These are phyloP conservation scores for Trichoderma sp. DNA, from an alignment of 2,329 filamentous ascomycete species.

Conservation along the genomic window DNA sequence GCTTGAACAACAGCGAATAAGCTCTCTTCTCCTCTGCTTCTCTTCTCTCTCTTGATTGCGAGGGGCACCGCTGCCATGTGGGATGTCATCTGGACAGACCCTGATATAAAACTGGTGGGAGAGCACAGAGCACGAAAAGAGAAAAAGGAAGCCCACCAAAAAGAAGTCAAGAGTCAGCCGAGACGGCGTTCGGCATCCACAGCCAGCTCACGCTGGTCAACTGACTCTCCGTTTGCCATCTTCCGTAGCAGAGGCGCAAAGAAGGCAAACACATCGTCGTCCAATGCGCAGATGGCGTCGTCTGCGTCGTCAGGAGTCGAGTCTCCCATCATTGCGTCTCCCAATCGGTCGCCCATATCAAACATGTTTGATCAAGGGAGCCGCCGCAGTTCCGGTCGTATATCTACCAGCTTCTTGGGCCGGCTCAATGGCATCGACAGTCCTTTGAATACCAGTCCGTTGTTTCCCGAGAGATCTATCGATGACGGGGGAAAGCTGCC, in stretches of 20 bases:
- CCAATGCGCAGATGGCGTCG: slow-evolving; percentile 22
- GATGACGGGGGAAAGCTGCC: neutral
- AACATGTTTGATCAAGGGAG: slow-evolving; percentile 27
- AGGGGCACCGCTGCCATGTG: slow-evolving; percentile 44
- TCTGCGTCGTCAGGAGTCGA: slow-evolving; percentile 26
- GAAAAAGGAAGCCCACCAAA: slow-evolving; percentile 24
- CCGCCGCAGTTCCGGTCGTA: slow-evolving; percentile 26
- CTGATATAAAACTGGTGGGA: slow-evolving; percentile 50
- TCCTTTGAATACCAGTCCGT: neutral
- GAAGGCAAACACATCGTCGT: slow-evolving; percentile 24
- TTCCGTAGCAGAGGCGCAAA: slow-evolving; percentile 40
- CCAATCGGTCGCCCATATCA: slow-evolving; percentile 27
- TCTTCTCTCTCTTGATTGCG: neutral
- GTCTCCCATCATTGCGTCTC: slow-evolving; percentile 29
- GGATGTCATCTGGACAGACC: slow-evolving; percentile 58
- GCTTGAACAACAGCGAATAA: neutral
- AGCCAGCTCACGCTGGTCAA: slow-evolving; percentile 43
- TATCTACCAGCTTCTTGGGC: slow-evolving; percentile 13
- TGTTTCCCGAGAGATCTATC: neutral
- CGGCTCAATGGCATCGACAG: slow-evolving; percentile 1
- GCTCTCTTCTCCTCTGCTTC: neutral
- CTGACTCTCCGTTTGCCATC: slow-evolving; percentile 42
- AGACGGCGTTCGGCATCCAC: slow-evolving; percentile 40
- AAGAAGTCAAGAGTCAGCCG: slow-evolving; percentile 26
- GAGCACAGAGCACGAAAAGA: slow-evolving; percentile 52